A percentile compares a stretch with the other conserved stretches of the same genome.
These are phyloP conservation scores for Pseudopithomyces chartarum DNA, from an alignment of 2,329 filamentous ascomycete genomes.

Conservation along the genomic window DNA sequence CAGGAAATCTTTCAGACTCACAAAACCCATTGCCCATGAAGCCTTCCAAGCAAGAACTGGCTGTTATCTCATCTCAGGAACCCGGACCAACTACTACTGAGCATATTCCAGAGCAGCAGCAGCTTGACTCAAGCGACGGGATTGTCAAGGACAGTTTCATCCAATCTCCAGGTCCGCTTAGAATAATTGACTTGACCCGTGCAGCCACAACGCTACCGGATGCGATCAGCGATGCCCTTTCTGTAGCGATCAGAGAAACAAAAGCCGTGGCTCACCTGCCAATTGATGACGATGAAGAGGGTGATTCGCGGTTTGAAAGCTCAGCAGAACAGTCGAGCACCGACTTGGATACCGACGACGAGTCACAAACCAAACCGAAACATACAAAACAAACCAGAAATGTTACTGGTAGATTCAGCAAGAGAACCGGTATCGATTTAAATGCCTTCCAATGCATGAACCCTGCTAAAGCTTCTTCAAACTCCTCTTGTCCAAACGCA, in stretches of 20 bases:
- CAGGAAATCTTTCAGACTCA: conserved; percentile 16
- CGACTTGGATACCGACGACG: conserved; percentile 25
- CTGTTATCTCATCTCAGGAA: conserved; percentile 38
- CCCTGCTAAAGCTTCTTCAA: conserved; percentile 52
- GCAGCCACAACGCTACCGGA: background rate
- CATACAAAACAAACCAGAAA: conserved; percentile 10
- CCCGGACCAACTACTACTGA: conserved; percentile 45
- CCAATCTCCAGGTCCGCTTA: conserved; percentile 13
- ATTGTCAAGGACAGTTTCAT: conserved; percentile 39
- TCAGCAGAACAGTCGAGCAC: conserved; percentile 26
- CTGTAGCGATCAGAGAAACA: conserved; percentile 67
- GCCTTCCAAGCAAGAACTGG: conserved; percentile 48
- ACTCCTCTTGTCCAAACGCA: conserved; percentile 69
- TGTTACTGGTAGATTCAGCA: conserved; percentile 8
- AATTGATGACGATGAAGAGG: conserved; percentile 48
- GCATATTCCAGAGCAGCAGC: conserved; percentile 29
- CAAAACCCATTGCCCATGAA: conserved; percentile 58
- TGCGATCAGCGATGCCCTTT: conserved; percentile 60
- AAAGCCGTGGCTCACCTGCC: conserved; percentile 64
- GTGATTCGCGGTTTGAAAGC: conserved; percentile 26
- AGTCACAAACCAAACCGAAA: conserved; percentile 23
- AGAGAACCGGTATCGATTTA: conserved; percentile 33
- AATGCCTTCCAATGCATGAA: conserved; percentile 65
- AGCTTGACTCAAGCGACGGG: conserved; percentile 16
- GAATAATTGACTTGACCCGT: background rate